phyloP scores from a whole-genome alignment of 2,329 filamentous ascomycete species.

The Diaporthe batatas region DNA sequence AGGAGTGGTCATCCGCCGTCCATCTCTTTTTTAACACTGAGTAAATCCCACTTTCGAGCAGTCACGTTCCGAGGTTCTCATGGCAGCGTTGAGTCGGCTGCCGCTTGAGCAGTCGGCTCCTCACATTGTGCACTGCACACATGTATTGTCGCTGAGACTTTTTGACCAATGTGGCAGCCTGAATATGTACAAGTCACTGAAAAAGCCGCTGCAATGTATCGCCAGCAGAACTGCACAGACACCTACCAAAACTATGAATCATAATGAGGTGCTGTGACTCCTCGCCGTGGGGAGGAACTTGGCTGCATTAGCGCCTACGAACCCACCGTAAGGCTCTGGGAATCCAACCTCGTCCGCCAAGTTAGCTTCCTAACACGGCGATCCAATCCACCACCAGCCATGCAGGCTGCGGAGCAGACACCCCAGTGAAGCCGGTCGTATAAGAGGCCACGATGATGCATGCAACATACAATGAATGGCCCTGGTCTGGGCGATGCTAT shows the following conservation, averaged over 20 bases:
- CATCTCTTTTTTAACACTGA: background rate
- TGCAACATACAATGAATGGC: background rate
- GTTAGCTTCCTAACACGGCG: background rate
- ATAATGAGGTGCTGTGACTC: slow-evolving; percentile 22
- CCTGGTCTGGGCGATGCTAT: background rate
- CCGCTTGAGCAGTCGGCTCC: too few species aligned
- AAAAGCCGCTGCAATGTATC: background rate
- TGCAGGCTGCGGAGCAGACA: too few species aligned
- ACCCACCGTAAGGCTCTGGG: background rate
- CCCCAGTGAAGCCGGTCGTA: background rate
- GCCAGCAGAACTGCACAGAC: background rate
- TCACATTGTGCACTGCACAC: background rate
- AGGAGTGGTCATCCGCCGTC: slow-evolving; percentile 12
- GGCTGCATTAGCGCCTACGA: background rate
- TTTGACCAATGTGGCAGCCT: background rate
- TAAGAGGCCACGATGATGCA: background rate
- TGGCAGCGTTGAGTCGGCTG: too few species aligned
- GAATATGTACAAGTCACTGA: too few species aligned
- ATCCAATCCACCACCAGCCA: background rate
- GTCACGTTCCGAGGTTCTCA: too few species aligned
- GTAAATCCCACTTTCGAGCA: background rate
- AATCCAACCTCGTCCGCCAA: background rate
- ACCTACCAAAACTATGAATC: background rate
- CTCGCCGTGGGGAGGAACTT: background rate
- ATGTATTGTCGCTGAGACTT: background rate